phyloP scores from a whole-genome alignment of 164 flowering plant genomes.

The Macadamia tetraphylla region DNA sequence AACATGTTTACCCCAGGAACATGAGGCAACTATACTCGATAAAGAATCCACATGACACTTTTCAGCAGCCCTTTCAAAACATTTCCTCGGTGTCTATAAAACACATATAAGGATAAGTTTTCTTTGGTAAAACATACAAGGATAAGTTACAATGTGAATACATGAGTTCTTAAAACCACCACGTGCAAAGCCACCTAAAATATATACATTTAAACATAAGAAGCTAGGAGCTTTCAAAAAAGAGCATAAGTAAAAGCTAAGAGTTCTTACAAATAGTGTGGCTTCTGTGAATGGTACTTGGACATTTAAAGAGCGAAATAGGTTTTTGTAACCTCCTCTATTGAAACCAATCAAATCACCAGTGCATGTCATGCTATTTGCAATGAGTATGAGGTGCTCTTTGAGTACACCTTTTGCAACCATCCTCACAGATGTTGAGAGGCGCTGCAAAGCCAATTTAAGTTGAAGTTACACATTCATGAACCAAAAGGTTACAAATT shows the following conservation, averaged over 20 bases:
- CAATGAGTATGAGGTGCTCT: conserved; percentile 81
- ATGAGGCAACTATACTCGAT: conserved; percentile 79
- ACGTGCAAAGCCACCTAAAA: not conserved
- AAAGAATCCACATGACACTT: conserved; percentile 70
- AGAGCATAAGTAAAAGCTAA: not conserved
- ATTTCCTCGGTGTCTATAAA: conserved; percentile 68
- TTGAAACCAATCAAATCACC: conserved; percentile 86
- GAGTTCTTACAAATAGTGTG: conserved; percentile 66
- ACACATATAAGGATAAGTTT: no score
- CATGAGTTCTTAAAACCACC: not conserved
- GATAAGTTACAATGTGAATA: conserved; percentile 1
- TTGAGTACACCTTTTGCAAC: conserved; percentile 84
- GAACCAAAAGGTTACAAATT: no score
- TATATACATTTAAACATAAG: not conserved
- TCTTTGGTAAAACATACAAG: no score
- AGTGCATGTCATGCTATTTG: conserved; percentile 78
- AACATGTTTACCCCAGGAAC: conserved; percentile 93
- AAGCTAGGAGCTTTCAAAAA: not conserved
- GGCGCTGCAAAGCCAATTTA: conserved; percentile 53
- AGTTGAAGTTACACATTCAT: no score
- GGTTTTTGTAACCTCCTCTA: conserved; percentile 70
- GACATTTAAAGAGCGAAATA: conserved; percentile 56
- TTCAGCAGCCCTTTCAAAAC: conserved; percentile 93
- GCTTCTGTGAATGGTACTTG: conserved; percentile 95
- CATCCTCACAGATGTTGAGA: conserved; percentile 62